phyloP scores from a whole-genome alignment of 1,139 yeast species.

The Trichomonascaceae sp. region DNA sequence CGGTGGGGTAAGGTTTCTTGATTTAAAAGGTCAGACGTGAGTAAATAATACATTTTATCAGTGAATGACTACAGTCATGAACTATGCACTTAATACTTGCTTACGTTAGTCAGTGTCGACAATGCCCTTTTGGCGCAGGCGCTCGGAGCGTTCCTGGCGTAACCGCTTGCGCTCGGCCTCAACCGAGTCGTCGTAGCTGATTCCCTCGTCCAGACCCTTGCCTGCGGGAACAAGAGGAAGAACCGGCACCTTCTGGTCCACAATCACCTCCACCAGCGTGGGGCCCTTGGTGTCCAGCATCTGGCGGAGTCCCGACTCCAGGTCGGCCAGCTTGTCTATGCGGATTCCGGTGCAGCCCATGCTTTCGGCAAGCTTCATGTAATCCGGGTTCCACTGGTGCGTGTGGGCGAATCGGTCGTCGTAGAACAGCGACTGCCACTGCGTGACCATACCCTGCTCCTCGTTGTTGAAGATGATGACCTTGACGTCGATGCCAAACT shows the following conservation, averaged over 20 bases:
- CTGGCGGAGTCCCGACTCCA: slow-evolving; percentile 48
- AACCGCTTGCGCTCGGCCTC: slow-evolving; percentile 61
- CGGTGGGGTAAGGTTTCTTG: too few relatives aligned
- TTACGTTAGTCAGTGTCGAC: background rate
- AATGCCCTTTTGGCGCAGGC: slow-evolving; percentile 4
- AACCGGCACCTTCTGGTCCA: slow-evolving; percentile 94
- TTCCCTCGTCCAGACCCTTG: slow-evolving; percentile 84
- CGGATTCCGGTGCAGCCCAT: slow-evolving; percentile 84
- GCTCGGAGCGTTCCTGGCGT: slow-evolving; percentile 36
- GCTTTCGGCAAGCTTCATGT: slow-evolving; percentile 83
- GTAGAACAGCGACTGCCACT: slow-evolving; percentile 96
- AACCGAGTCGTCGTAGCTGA: slow-evolving; percentile 67
- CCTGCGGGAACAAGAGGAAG: slow-evolving; percentile 98
- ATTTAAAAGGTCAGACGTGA: too few relatives aligned
- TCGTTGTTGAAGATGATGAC: slow-evolving; percentile 83
- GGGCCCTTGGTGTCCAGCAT: slow-evolving; percentile 74
- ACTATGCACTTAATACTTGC: too few relatives aligned
- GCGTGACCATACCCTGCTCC: slow-evolving; percentile 99
- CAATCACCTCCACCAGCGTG: slow-evolving; percentile 76
- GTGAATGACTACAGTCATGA: too few relatives aligned
- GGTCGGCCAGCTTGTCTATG: slow-evolving; percentile 53
- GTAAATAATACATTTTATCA: too few relatives aligned
- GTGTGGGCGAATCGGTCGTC: slow-evolving; percentile 95
- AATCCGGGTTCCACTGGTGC: slow-evolving; percentile 89
- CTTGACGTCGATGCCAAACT: slow-evolving; percentile 84